A percentile compares a stretch with the other conserved stretches of the same genome.
Conservation (phyloP, 2,329 filamentous ascomycete species). For the Alternaria arbusti region DNA sequence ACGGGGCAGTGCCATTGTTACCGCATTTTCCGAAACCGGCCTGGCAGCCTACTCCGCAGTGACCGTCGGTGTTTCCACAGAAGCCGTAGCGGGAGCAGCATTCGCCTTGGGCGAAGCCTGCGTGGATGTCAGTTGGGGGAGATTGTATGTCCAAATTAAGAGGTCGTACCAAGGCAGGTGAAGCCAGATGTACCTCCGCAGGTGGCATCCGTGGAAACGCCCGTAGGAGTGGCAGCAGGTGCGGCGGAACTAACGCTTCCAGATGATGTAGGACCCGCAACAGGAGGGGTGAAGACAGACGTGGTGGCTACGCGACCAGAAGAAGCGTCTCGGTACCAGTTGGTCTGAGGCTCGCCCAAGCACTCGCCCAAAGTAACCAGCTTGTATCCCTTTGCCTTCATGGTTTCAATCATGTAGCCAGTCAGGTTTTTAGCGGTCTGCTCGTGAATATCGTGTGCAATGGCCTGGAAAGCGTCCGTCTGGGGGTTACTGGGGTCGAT, state of each 20-base stretch:
- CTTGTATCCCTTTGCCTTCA: conserved; percentile 47
- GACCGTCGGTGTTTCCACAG: conserved; percentile 40
- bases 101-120: conserved; percentile 43
- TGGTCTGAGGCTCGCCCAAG: conserved; percentile 50
- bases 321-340: conserved; percentile 54
- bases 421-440: conserved; percentile 53
- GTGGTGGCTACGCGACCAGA: conserved; percentile 15
- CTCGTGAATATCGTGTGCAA: conserved; percentile 58
- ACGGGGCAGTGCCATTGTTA: neutral
- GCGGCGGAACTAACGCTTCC: conserved; percentile 9
- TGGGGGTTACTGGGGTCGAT: conserved; percentile 41
- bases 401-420: conserved; percentile 49
- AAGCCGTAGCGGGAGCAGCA: conserved; percentile 47
- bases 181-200: conserved; percentile 28
- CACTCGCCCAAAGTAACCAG: conserved; percentile 56
- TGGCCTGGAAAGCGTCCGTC: conserved; percentile 54
- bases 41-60: conserved; percentile 39
- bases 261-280: conserved; percentile 25
- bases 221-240: conserved; percentile 6
- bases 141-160: neutral
- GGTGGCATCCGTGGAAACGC: conserved; percentile 15
- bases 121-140: neutral
- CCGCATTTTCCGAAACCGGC: conserved; percentile 30
- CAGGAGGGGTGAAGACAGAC: conserved; percentile 13
- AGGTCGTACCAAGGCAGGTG: conserved; percentile 22